Evolutionary conservation across 352 stramenopile genomes (phyloP), one percentile per base, ranked within the genome.

Genomic region (Pythium biforme): DNA sequence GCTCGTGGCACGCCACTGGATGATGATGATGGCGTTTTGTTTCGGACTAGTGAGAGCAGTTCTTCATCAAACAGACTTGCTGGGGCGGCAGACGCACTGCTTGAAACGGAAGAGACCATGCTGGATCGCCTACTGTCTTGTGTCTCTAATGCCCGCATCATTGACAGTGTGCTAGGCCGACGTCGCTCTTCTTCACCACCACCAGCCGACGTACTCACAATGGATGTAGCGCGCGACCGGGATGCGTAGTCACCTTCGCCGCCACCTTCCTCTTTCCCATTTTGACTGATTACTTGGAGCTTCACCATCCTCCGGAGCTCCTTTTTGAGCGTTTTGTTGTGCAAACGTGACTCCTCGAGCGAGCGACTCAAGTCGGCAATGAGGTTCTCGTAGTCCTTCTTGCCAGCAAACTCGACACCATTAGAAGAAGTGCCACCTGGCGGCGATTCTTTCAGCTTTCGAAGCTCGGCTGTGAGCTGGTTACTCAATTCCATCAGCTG

Each of bases 271-370:
- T 60, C 60, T 46, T 59, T 45, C 2, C n/a, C 34, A 7, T 66
- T 57, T 47, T 71, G 65, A 39, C 73, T 66, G 6, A 75, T 40
- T 23, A 85, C 68, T 15, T 89, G 80, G 23, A 86, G n/a, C 59
- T 89, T 89, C 11, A 89, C 69, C 76, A 89, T 84, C 0, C 82
- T 72, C 1, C 82, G 75, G 22, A 94, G 70, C 39, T 94, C 82
- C 51, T 90, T 94, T 69, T 92, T 94, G 9, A 94, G 75, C 9
- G 83, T 88, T 57, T 90, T 90, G 66, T 94, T 94, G 66, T 89
- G 74, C 41, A 89, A 12, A 9, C 73, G 77, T 3, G 68, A 67
- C 54, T 94, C 84, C 49, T 92, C 82, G 10, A 94, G 78, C 9
- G 81, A 88, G 15, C 72, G 76, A 15, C 70, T 89, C 15, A 94